Evolutionary conservation across 2,329 filamentous ascomycete genomes (phyloP), one percentile per base, ranked within the genome.

Genomic region (Sclerotinia nivalis): DNA sequence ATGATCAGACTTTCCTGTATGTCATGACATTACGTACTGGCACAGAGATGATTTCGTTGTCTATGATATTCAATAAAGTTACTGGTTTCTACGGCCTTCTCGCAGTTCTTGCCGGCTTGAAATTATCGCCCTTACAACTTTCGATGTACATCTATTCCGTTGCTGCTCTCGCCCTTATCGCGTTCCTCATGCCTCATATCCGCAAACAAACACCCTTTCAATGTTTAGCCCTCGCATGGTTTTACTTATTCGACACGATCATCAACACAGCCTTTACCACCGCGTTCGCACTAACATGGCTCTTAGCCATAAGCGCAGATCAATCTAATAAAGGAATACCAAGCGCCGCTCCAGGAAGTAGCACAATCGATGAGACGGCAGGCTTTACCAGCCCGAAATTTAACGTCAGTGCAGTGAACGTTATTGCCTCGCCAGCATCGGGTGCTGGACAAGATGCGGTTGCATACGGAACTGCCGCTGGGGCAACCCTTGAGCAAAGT

Each of bases 141-240:
- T 92, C 91, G 70, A 96, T 96, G 85, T 97, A 97, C 84, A 85
- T 97, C 62, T 97, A 97, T 85, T 96, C 92, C 37, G 85, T 96
- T 72, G 76, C 87, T 72, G 86, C 91, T 40, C 88, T 97, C 73
- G 83, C 85, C 73, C 81, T 91, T 59, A 86, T 92, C 74, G 84
- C 87, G 66, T 86, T 88, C 76, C 89, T 97, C 61, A 86, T 92
- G 76, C 91, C 91, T 62, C 91, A 96, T 79, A 92, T 97, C 78
- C 90, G 92, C 73, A 86, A 88, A 76, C 91, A 93, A 77, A 89
- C 87, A 43, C 91, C 93, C 1, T 87, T 97, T 69, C 89, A 96
- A 77, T 92, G 89, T 75, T 85, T 97, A 37, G 87, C 89, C 2
- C 87, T 97, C 66, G 93, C 93, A 4, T 97, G 93, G 86, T 84